Evolutionary conservation across 2,329 filamentous ascomycete species (phyloP), one percentile per base, ranked within the genome.

Genomic region (Ophiocordyceps robertsii): DNA sequence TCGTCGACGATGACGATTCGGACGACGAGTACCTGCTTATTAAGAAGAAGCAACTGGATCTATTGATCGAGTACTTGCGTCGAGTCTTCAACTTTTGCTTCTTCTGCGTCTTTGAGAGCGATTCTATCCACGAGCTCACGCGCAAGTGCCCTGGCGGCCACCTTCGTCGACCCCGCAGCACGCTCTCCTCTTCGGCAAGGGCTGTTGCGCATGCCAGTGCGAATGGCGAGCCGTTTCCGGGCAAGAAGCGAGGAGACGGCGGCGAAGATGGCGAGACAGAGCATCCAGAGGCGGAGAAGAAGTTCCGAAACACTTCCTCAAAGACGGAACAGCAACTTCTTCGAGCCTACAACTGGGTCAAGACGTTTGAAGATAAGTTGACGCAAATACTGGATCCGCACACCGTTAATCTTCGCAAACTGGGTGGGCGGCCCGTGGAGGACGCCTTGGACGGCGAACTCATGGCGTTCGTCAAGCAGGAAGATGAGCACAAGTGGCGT

Each of bases 11-110:
- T 41, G 88, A 95, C 47, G 90, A 95, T 47, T 73, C 81, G 30
- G 90, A 98, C 52, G 87, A 94, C 54, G 87, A 95, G 56, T 87
- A 95, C 35, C 69, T 95, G 33, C 62, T 95, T 43, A 75, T 81
- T 35, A 92, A 94, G 71, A 96, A 96, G 75, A 96, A 98, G 70
- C 89, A 92, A 56, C 77, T 98, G 40, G 92, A 98, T 63, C 71
- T 98, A 31, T 73, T 95, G 61, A 92, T 96, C 42, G 92, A 98
- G 65, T 98, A 98, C 60, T 73, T 98, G 46, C 87, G 92, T 41
- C 82, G 92, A 14, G 92, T 98, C 41, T 94, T 93, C 72, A 95
- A 92, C 65, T 96, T 98, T 66, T 98, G 92, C 68, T 95, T 98
- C 70, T 98, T 96, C 69, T 98, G 92, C 60, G 93, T 98, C 6